Evolutionary conservation across 2,329 filamentous ascomycete genomes (phyloP).

Genomic region (Aspergillus caelatus): DNA sequence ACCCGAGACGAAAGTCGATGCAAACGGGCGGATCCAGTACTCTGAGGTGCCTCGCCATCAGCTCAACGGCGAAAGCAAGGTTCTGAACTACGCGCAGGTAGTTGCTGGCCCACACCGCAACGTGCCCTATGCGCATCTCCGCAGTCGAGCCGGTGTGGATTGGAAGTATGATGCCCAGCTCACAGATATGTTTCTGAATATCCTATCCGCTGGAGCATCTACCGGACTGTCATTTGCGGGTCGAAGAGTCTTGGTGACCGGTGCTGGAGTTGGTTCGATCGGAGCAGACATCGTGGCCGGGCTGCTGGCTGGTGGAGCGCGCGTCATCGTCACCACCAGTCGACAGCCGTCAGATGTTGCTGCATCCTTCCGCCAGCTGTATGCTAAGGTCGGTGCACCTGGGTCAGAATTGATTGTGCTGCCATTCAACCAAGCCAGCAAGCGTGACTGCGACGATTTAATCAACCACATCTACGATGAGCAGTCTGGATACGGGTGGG

Average conservation of each 20-base stretch:
- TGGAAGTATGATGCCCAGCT: neutral
- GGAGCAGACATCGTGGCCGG: conserved; percentile 96
- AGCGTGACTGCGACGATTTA: conserved; percentile 93
- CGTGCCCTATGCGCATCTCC: neutral
- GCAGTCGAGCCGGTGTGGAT: neutral
- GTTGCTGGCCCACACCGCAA: neutral
- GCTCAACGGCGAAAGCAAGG: neutral
- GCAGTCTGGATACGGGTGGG: conserved; percentile 71
- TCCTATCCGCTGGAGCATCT: conserved; percentile 83
- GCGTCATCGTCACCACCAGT: conserved; percentile 94
- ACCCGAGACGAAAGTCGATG: conserved; percentile 91
- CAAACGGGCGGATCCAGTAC: conserved; percentile 72
- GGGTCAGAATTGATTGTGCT: conserved; percentile 97
- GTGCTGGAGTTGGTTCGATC: conserved; percentile 95
- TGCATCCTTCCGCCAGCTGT: conserved; percentile 98
- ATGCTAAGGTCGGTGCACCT: conserved; percentile 86
- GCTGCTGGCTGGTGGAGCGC: conserved; percentile 92
- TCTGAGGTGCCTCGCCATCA: conserved; percentile 8
- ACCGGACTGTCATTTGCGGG: conserved; percentile 87
- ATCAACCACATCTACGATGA: conserved; percentile 95
- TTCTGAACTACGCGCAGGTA: neutral
- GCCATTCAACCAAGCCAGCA: conserved; percentile 98
- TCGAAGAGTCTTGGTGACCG: conserved; percentile 97
- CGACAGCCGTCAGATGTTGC: conserved; percentile 88
- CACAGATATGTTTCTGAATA: conserved; percentile 70